These are phyloP conservation scores for Metschnikowia rubicola DNA, from an alignment of 805 yeast genomes.

Conservation along the genomic window DNA sequence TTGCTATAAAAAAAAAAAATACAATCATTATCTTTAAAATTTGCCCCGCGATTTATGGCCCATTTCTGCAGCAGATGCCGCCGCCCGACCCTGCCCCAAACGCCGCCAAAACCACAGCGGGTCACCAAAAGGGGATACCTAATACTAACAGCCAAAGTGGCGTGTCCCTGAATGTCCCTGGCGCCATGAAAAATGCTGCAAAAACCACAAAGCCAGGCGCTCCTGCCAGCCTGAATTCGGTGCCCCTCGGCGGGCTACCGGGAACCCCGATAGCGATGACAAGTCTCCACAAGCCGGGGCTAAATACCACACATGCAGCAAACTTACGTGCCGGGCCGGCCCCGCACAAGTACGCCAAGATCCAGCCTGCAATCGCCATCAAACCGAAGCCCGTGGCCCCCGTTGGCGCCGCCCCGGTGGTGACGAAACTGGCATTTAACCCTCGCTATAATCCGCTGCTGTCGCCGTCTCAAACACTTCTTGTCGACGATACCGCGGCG, in stretches of 20 bases:
- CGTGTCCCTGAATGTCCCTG: no score
- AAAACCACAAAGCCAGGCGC: no score
- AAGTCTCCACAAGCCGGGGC: neutral
- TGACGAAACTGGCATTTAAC: slow-evolving; percentile 27
- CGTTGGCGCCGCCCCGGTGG: slow-evolving; percentile 15
- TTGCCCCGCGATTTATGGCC: no score
- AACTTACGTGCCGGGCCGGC: neutral
- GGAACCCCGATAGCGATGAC: neutral
- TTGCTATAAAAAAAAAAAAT: no score
- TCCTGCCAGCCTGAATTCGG: neutral
- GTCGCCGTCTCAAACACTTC: slow-evolving; percentile 1
- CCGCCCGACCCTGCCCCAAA: no score
- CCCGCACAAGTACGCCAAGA: slow-evolving; percentile 29
- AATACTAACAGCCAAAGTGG: no score
- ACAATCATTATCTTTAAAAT: no score
- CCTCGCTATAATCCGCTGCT: slow-evolving; percentile 17
- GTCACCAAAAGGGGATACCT: neutral
- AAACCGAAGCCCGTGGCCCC: slow-evolving; percentile 31
- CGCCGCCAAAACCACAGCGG: neutral
- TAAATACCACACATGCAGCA: neutral
- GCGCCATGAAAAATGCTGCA: neutral
- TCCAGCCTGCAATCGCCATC: slow-evolving; percentile 40
- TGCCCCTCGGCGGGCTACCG: neutral
- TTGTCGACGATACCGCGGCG: slow-evolving; percentile 10
- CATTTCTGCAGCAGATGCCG: no score